phyloP scores from a whole-genome alignment of 2,329 filamentous ascomycete genomes.

The Colletotrichum sp. region DNA sequence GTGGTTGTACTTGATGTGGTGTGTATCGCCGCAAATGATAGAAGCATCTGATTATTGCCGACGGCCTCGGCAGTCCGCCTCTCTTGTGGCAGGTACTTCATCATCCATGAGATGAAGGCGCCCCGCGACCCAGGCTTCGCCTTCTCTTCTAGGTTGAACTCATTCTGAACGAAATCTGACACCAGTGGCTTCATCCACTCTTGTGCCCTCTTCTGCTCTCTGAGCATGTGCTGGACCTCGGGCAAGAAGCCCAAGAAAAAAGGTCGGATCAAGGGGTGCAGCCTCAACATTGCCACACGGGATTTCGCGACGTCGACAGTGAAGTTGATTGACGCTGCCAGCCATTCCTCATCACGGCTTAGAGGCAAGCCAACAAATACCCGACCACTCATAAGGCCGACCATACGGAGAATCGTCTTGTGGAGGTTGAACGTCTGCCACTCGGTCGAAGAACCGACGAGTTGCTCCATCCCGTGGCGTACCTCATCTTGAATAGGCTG shows the following conservation, averaged over 20 bases:
- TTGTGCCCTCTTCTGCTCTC: background rate
- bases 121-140: conserved; percentile 31
- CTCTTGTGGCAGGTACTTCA: conserved; percentile 29
- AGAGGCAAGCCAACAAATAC: conserved; percentile 33
- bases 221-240: background rate
- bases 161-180: background rate
- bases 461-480: background rate
- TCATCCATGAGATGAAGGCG: conserved; percentile 45
- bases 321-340: conserved; percentile 29
- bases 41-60: conserved; percentile 5
- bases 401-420: conserved; percentile 26
- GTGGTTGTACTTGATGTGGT: conserved; percentile 35
- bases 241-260: background rate
- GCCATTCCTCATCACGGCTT: conserved; percentile 31
- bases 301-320: conserved; percentile 22
- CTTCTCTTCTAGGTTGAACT: background rate
- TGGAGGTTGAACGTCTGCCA: conserved; percentile 26
- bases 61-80: background rate
- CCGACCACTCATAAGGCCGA: conserved; percentile 29
- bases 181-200: conserved; percentile 11
- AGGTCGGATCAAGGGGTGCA: conserved; percentile 2
- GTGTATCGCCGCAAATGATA: conserved; percentile 40
- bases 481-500: conserved; percentile 16
- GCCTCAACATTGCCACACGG: background rate
- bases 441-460: background rate